Conservation (phyloP, 2,329 filamentous ascomycete species). For the Cryphonectria nitschkei region DNA sequence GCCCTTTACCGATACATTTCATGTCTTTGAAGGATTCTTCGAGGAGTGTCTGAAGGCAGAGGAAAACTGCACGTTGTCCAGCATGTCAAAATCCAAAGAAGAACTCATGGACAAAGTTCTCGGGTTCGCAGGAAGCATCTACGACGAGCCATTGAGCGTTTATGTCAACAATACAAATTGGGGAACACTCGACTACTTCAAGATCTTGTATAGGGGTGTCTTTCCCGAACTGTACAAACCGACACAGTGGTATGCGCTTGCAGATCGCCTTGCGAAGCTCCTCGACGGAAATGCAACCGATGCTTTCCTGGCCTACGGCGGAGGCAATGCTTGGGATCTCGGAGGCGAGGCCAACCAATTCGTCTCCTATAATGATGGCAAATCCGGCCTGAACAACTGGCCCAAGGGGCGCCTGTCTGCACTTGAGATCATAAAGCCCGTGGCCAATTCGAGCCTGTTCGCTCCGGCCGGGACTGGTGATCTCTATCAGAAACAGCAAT, state of each 20-base stretch:
- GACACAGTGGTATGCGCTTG: conserved; percentile 41
- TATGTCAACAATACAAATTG: conserved; percentile 48
- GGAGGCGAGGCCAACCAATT: conserved; percentile 37
- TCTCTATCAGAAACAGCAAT: conserved; percentile 39
- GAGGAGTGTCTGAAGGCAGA: conserved; percentile 53
- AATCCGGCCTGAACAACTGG: conserved; percentile 39
- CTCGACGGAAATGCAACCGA: conserved; percentile 46
- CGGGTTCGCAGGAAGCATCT: conserved; percentile 39
- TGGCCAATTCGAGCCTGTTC: conserved; percentile 40
- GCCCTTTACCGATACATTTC: conserved; percentile 47
- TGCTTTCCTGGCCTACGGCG: conserved; percentile 42
- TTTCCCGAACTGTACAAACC: conserved; percentile 47
- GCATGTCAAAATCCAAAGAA: conserved; percentile 41
- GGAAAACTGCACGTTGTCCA: conserved; percentile 47
- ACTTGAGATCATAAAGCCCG: conserved; percentile 40
- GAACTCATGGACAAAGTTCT: conserved; percentile 40
- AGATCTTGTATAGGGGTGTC: conserved; percentile 42
- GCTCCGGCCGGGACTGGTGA: conserved; percentile 33
- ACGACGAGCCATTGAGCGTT: conserved; percentile 44
- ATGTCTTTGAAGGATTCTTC: conserved; percentile 47
- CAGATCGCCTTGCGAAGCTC: conserved; percentile 40
- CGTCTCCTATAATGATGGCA: conserved; percentile 39
- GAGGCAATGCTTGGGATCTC: conserved; percentile 25
- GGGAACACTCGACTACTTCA: conserved; percentile 43
- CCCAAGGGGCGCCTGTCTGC: conserved; percentile 39